phyloP scores from a whole-genome alignment of 495 filamentous ascomycete genomes.

The Glonium stellatum region DNA sequence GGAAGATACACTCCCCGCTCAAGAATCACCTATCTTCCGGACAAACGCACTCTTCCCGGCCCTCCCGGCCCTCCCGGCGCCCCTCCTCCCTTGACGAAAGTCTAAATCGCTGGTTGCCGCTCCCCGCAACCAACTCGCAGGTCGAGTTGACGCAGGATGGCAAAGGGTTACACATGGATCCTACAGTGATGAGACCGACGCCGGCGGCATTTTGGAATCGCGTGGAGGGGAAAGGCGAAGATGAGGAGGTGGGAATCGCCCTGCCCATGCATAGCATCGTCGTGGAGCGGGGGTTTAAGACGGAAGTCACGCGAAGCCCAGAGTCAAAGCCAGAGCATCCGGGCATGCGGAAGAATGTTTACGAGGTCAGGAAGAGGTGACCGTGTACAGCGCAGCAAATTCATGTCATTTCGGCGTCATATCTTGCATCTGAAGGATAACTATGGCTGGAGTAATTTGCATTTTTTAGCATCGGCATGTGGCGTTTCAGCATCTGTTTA shows the following conservation, averaged over 20 bases:
- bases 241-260: not conserved
- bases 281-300: constrained; percentile 2
- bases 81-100: not conserved
- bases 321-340: too few relatives aligned
- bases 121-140: constrained; percentile 1
- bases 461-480: too few relatives aligned
- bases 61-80: not conserved
- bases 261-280: not conserved
- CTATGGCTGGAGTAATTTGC: too few relatives aligned
- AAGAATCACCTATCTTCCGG: constrained; percentile 4
- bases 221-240: constrained; percentile 4
- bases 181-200: constrained; percentile 1
- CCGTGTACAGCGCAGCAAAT: too few relatives aligned
- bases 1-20: constrained; percentile 7
- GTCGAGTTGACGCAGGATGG: constrained; percentile 5
- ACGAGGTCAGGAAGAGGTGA: too few relatives aligned
- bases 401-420: too few relatives aligned
- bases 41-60: constrained; percentile 7
- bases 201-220: constrained; percentile 17
- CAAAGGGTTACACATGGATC: not conserved
- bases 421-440: too few relatives aligned
- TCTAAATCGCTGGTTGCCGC: constrained; percentile 1
- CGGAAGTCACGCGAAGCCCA: not conserved
- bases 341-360: too few relatives aligned
- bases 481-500: too few relatives aligned